Evolutionary conservation across 208 protist species (phyloP), one percentile per base, ranked within the genome.

Genomic region (Acanthamoeba royreba): DNA sequence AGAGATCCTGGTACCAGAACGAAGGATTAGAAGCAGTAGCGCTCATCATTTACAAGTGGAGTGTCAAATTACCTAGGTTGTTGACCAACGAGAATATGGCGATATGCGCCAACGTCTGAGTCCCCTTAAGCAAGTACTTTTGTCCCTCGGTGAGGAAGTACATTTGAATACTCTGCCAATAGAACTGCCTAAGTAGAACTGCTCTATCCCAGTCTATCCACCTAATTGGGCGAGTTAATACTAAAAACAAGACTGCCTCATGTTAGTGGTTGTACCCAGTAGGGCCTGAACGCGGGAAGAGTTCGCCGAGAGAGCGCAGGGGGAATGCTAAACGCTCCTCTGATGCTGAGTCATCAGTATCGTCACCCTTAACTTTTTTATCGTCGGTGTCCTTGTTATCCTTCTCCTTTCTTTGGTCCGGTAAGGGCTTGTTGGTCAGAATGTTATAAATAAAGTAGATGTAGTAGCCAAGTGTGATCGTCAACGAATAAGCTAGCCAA

Each of bases 71-170:
- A 87, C 77, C 77, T 9, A 87, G 47, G 47, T 87, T 87, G 38
- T 87, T 49, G 47, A 87, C 77, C n/a, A 87, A 9, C 4, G 77
- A 87, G 47, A 87, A 87, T 40, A 87, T 33, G 33, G 45, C 77
- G 28, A 61, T 49, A 35, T 87, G 19, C 45, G 38, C 77, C 45
- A 87, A 46, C 5, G 77, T 61, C 38, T 61, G 42, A 22, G 77
- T 87, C 42, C 47, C 47, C 43, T 55, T 49, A 46, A 87, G 42
- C 15, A 87, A 35, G 31, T 87, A 42, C 47, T 87, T 87, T 28
- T 87, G 77, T 87, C 77, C 77, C 47, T 87, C 77, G 4, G 77
- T 87, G 33, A 87, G 77, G 11, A 87, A n/a, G 77, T 87, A 87
- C 77, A 87, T 87, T n/a, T 87, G 45, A 15, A 87, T 25, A 46